Evolutionary conservation across 106 monocot genomes (phyloP), one percentile per base, ranked within the genome.

Genomic region (Ottelia alismoides): DNA sequence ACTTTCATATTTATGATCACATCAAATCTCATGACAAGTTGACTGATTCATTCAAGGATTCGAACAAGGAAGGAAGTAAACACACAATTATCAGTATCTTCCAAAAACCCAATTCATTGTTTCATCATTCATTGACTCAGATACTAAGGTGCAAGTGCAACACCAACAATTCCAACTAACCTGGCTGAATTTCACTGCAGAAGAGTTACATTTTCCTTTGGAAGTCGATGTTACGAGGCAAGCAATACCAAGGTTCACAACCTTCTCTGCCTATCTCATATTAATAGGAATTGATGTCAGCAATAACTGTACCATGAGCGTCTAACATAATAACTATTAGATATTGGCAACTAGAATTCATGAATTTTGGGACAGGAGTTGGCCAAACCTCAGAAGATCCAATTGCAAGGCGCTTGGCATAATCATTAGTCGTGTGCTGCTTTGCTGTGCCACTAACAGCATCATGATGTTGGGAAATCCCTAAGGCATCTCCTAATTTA

Each of bases 381-480:
- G 22, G 63, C 20, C 27, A 51, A 62, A 87, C 87, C 78, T 82
- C 22, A 24, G 74, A 72, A 29, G 77, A 72, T 58, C 87, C 87
- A 68, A 25, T 53, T 6, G 78, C 64, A 52, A 87, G 78, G 46
- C 87, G 87, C 63, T 87, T 87, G 45, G 75, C 56, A 66, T 87
- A 87, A 31, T 87, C 87, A 78, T 87, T 50, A 62, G 78, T 82
- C 18, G 72, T 72, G 59, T 87, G 87, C 24, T 81, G 77, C 52
- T 72, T 72, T 69, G 77, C 77, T 2, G 87, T 87, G 20, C 87
- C 87, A 72, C 61, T 52, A 7, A 87, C 68, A 59, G 72, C 87
- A 75, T 87, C 87, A 66, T 87, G 87, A 78, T 87, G 87, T 22
- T 87, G 81, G 28, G 78, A 77, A 50, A 87, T 70, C 45, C 67